These are phyloP conservation scores for Marchantia polymorpha DNA, from an alignment of 225 moss, liverwort and hornwort genomes.

Conservation along the genomic window DNA sequence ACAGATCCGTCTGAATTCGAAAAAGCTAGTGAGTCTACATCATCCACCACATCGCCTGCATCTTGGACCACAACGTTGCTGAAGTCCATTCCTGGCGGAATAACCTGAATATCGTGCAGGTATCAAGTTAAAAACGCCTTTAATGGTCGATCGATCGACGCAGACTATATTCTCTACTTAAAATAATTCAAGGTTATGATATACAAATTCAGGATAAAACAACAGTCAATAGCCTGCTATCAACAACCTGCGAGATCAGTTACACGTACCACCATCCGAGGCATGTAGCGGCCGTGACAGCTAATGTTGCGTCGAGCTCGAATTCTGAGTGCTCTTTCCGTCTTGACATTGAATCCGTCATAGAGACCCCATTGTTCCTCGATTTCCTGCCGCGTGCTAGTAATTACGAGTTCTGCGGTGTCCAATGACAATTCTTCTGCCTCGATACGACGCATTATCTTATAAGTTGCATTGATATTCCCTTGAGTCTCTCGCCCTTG, in stretches of 20 bases:
- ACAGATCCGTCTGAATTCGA: conserved; percentile 35
- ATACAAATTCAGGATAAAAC: not conserved
- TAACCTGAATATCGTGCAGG: conserved; percentile 38
- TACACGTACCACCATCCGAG: conserved; percentile 56
- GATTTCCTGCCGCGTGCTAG: conserved; percentile 60
- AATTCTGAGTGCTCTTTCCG: conserved; percentile 47
- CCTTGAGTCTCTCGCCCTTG: conserved; percentile 50
- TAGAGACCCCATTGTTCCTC: conserved; percentile 65
- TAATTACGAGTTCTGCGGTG: conserved; percentile 58
- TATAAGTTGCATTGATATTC: conserved; percentile 54
- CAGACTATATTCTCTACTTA: not conserved
- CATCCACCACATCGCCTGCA: conserved; percentile 46
- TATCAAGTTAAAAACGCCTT: not conserved
- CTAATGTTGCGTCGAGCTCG: conserved; percentile 45
- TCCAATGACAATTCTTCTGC: conserved; percentile 59
- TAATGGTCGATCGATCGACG: not conserved
- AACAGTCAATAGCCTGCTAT: not conserved
- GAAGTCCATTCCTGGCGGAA: conserved; percentile 68
- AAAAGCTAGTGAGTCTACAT: conserved; percentile 31
- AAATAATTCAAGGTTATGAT: not conserved
- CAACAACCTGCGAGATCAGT: not conserved
- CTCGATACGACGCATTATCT: conserved; percentile 60
- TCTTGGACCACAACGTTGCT: conserved; percentile 61
- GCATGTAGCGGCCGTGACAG: conserved; percentile 61
- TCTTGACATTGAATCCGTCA: conserved; percentile 52